Evolutionary conservation across 1,284 basidiomycete genomes (phyloP).

Genomic region (Rhodotorula glutinis): DNA sequence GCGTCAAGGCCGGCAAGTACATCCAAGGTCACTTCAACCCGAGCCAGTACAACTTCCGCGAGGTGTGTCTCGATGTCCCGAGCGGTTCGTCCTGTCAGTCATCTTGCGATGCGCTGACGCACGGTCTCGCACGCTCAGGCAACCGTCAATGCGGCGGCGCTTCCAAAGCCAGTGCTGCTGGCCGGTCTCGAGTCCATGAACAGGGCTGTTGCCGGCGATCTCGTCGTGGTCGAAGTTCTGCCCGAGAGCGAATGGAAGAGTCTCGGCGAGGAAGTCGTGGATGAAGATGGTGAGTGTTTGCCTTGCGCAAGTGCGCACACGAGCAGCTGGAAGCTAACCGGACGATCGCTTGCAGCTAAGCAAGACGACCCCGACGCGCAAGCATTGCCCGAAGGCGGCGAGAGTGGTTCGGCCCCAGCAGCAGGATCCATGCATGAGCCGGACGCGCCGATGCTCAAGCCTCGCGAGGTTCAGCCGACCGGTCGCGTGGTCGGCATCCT

Average conservation of each 20-base stretch:
- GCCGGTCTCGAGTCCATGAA: conserved; percentile 93
- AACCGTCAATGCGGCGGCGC: conserved; percentile 67
- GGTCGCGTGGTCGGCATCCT: conserved; percentile 87
- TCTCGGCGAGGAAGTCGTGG: conserved; percentile 86
- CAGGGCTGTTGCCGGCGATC: conserved; percentile 86
- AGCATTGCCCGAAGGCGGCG: conserved; percentile 50
- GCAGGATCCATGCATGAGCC: background rate
- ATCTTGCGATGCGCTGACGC: background rate
- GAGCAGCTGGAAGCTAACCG: too few relatives aligned
- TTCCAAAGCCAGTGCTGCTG: conserved; percentile 73
- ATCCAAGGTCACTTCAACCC: conserved; percentile 94
- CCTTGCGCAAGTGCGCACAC: too few relatives aligned
- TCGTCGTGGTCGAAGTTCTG: conserved; percentile 87
- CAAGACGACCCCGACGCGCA: conserved; percentile 81
- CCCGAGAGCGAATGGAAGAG: conserved; percentile 88
- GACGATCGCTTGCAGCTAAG: conserved; percentile 53
- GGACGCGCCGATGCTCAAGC: conserved; percentile 2
- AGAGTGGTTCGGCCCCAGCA: background rate
- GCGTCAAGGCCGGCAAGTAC: conserved; percentile 77
- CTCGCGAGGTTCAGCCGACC: conserved; percentile 68
- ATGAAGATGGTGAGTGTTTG: conserved; percentile 68
- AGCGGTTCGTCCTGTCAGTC: background rate
- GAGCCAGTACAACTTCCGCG: conserved; percentile 92
- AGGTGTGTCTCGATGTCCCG: conserved; percentile 56
- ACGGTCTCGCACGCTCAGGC: conserved; percentile 56